Conservation (phyloP, 257 asterid species). For the Gardenia jasminoides region DNA sequence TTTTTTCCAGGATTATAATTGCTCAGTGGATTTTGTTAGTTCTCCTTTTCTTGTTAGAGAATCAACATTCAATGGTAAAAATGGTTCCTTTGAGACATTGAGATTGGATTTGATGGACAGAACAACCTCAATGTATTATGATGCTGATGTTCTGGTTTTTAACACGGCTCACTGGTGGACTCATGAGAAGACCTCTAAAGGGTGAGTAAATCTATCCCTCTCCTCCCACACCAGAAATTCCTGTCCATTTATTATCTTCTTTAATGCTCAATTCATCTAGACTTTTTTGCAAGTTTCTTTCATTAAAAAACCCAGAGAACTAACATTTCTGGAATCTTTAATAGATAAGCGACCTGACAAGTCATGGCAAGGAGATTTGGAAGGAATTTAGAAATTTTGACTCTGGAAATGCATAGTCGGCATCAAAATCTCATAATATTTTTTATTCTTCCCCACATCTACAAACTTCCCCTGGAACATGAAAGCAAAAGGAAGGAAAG, state of each 20-base stretch:
- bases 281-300: neutral
- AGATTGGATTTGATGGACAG: conserved; percentile 83
- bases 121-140: conserved; percentile 77
- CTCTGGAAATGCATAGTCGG: neutral
- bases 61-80: conserved; percentile 50
- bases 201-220: conserved; percentile 44
- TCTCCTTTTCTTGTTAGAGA: conserved; percentile 86
- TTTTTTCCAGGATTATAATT: conserved; percentile 73
- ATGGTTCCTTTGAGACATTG: conserved; percentile 71
- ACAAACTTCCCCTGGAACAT: no score
- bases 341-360: neutral
- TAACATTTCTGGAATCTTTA: neutral
- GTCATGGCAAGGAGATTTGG: neutral
- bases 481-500: neutral
- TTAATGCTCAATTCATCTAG: neutral
- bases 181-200: conserved; percentile 90
- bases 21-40: conserved; percentile 80
- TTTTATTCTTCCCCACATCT: no score
- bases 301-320: neutral
- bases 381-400: neutral
- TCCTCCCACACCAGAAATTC: neutral
- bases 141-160: conserved; percentile 82
- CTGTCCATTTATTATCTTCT: neutral
- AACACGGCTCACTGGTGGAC: conserved; percentile 99
- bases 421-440: neutral